Evolutionary conservation across 352 stramenopile genomes (phyloP).

Genomic region (Phytophthora pinifolia): DNA sequence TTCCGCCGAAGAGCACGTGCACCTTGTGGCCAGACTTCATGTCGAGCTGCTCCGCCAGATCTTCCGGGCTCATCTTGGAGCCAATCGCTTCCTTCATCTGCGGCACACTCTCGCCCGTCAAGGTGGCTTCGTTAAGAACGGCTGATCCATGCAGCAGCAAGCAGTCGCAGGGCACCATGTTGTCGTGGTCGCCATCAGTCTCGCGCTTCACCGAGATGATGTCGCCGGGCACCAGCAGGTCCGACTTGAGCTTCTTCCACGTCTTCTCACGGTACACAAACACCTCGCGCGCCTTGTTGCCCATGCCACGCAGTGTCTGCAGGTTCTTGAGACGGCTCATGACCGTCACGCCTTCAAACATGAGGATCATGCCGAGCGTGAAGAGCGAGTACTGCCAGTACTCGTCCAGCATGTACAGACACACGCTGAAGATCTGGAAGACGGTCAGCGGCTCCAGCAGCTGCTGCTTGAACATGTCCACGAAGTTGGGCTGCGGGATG

Average conservation of each 20-base stretch:
- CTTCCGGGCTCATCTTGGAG: conserved; percentile 70
- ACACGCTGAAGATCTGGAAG: conserved; percentile 99
- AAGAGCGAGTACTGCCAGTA: conserved; percentile 99
- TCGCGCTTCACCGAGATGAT: conserved; percentile 92
- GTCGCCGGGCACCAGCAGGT: conserved; percentile 92
- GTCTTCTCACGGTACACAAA: conserved; percentile 89
- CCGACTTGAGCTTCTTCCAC: conserved; percentile 86
- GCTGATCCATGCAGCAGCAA: conserved; percentile 94
- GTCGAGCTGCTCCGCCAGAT: conserved; percentile 70
- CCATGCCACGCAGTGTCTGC: conserved; percentile 94
- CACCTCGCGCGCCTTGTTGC: conserved; percentile 83
- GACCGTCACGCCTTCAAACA: conserved; percentile 98
- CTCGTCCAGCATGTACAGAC: conserved; percentile 99
- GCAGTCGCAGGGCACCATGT: conserved; percentile 94
- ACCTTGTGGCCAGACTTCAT: conserved; percentile 90
- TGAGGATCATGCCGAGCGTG: conserved; percentile 97
- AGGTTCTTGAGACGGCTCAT: conserved; percentile 96
- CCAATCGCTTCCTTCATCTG: conserved; percentile 97
- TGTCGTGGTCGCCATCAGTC: conserved; percentile 77
- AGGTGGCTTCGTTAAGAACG: conserved; percentile 98
- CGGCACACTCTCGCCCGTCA: conserved; percentile 98
- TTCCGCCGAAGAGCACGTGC: conserved; percentile 93
- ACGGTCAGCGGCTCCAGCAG: conserved; percentile 97
- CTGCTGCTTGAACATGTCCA: conserved; percentile 97
- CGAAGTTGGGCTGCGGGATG: conserved; percentile 95